Conservation (phyloP, 1,139 yeast species). For the Trichomonascaceae sp. region DNA sequence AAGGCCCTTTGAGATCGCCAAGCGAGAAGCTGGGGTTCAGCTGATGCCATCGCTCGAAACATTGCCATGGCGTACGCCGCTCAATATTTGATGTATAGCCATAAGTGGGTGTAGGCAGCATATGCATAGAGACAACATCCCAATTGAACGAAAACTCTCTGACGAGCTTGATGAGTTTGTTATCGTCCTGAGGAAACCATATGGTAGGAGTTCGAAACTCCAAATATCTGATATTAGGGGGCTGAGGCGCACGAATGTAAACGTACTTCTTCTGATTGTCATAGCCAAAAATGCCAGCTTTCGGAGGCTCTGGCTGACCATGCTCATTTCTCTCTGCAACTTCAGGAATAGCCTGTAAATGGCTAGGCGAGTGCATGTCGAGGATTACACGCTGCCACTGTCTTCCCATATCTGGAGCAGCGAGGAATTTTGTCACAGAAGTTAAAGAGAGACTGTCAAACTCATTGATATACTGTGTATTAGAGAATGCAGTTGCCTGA, state of each 20-base stretch:
- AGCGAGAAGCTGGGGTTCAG: constrained; percentile 82
- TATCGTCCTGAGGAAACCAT: constrained; percentile 95
- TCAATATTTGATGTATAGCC: constrained; percentile 83
- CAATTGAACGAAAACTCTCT: constrained; percentile 88
- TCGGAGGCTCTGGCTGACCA: neutral
- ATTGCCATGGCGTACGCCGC: constrained; percentile 97
- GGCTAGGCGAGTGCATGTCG: constrained; percentile 17
- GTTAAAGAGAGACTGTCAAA: constrained; percentile 29
- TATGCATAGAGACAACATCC: constrained; percentile 81
- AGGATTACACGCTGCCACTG: constrained; percentile 31
- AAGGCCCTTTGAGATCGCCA: constrained; percentile 79
- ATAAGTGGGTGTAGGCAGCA: constrained; percentile 58
- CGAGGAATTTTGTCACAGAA: constrained; percentile 29
- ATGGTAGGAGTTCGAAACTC: constrained; percentile 84
- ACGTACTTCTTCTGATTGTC: constrained; percentile 22
- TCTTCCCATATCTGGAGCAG: constrained; percentile 28
- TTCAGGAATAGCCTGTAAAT: neutral
- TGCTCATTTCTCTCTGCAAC: neutral
- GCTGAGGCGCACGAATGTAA: constrained; percentile 59
- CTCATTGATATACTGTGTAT: constrained; percentile 28
- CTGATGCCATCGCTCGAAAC: constrained; percentile 93
- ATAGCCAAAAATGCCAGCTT: constrained; percentile 14
- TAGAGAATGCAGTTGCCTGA: constrained; percentile 20
- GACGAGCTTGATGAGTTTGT: constrained; percentile 67
- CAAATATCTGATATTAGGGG: constrained; percentile 73